Evolutionary conservation across 768 basidiomycete genomes (phyloP), one percentile per base, ranked within the genome.

Genomic region (Amanita pallidorosea): DNA sequence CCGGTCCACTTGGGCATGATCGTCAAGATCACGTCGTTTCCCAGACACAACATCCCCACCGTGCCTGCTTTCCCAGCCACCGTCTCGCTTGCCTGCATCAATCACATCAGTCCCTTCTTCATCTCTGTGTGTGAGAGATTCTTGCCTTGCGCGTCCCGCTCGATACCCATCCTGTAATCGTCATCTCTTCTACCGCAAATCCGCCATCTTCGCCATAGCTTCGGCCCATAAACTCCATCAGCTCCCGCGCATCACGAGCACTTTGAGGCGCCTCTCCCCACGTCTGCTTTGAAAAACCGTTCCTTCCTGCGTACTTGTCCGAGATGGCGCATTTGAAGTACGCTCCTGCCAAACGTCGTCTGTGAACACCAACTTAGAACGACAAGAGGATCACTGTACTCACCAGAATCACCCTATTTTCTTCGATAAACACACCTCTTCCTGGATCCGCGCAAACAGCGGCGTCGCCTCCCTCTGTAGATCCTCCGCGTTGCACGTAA

Each of bases 111-210:
- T 23, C 8, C 18, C 49, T 41, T 8, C 22, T 43, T 43, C 43
- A 15, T 38, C 27, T 35, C 33, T 29, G 7, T 4, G 2, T 2
- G 15, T 40, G 5, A 29, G 33, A 31, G 15, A 57, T 27, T 27
- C 59, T 1, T 33, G 63, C 74, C 65, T 60, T 70, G 57, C 52
- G 69, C 8, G 57, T 60, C 31, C 75, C 75, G 9, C 63, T 18
- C 15, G 65, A 62, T 22, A 67, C 64, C 75, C 76, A 79, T 4
- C 70, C 75, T 27, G 68, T 53, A 12, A 72, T 63, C 6, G 56
- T 54, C 44, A 70, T 55, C 35, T 58, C 47, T 2, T 52, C 41
- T 7, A 53, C 48, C 45, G 63, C 50, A 51, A 47, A 31, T 22
- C 15, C 36, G 11, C 22, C 34, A 4, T 47, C 35, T 29, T 52